Conservation (phyloP, 1,139 yeast species). For the Zygoascus sp. region DNA sequence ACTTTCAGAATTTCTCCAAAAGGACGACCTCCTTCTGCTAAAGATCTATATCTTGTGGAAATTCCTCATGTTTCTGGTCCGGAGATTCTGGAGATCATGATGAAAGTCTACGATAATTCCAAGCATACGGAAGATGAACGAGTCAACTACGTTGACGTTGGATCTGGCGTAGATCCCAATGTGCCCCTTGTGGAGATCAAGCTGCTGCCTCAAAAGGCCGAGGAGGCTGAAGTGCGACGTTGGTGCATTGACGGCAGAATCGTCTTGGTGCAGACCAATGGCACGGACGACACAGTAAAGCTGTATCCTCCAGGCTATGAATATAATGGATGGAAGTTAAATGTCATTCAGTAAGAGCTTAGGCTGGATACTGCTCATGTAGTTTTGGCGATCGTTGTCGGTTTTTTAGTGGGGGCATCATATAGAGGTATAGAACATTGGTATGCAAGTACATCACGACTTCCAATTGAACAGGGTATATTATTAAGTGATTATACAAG, state of each 20-base stretch:
- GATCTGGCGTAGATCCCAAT: conserved; percentile 11
- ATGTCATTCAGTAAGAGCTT: conserved; percentile 20
- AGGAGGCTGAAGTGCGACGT: conserved; percentile 28
- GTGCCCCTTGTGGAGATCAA: background rate
- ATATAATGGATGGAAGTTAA: conserved; percentile 32
- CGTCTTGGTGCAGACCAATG: conserved; percentile 22
- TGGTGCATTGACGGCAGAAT: conserved; percentile 38
- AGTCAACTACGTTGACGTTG: conserved; percentile 29
- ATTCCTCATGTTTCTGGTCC: conserved; percentile 42
- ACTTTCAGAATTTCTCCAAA: conserved; percentile 69
- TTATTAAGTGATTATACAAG: too few relatives aligned
- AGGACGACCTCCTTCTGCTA: conserved; percentile 48
- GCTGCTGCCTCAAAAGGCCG: conserved; percentile 3
- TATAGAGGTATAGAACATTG: too few relatives aligned
- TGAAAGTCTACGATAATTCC: conserved; percentile 55
- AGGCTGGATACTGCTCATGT: too few relatives aligned
- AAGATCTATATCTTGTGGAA: conserved; percentile 50
- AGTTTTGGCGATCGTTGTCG: background rate
- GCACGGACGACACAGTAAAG: conserved; percentile 22
- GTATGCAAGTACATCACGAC: too few relatives aligned
- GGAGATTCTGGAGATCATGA: conserved; percentile 53
- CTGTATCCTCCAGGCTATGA: conserved; percentile 23
- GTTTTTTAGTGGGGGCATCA: background rate
- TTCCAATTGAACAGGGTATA: too few relatives aligned
- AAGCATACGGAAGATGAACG: conserved; percentile 44